These are phyloP conservation scores for Hysterium pulicare DNA, from an alignment of 2,329 filamentous ascomycete genomes.

Conservation along the genomic window DNA sequence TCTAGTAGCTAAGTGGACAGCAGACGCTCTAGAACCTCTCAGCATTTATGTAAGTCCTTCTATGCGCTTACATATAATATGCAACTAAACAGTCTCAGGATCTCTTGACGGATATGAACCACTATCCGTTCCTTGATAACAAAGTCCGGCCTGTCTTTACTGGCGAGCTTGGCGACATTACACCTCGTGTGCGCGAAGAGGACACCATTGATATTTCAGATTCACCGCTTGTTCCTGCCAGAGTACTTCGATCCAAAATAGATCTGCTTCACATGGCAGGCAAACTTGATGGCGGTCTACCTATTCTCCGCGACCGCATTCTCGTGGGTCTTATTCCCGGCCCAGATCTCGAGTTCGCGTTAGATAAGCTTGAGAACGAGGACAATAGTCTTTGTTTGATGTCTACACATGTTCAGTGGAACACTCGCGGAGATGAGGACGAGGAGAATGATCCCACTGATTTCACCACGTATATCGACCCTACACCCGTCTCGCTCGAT, in stretches of 20 bases:
- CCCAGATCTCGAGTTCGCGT: constrained; percentile 86
- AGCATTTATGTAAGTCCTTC: constrained; percentile 78
- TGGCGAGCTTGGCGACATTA: constrained; percentile 81
- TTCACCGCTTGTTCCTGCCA: constrained; percentile 75
- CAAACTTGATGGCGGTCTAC: constrained; percentile 87
- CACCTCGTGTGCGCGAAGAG: constrained; percentile 69
- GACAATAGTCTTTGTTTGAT: constrained; percentile 75
- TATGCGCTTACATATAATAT: no score
- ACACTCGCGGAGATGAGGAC: constrained; percentile 55
- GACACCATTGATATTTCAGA: constrained; percentile 84
- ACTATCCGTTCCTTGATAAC: constrained; percentile 95
- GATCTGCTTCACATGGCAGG: constrained; percentile 78
- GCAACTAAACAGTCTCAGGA: constrained; percentile 51
- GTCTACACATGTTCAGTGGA: constrained; percentile 58
- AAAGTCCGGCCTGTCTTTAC: constrained; percentile 92
- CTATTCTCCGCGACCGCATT: constrained; percentile 74
- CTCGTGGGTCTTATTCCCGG: constrained; percentile 90
- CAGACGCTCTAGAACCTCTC: constrained; percentile 87
- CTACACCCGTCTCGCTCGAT: constrained; percentile 83
- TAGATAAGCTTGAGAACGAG: constrained; percentile 80
- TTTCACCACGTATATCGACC: constrained; percentile 89
- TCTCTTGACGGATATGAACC: constrained; percentile 92
- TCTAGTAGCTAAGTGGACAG: constrained; percentile 96
- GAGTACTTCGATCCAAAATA: constrained; percentile 73
- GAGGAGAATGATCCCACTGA: constrained; percentile 66